Percentiles rank a stretch among this genome's conserved stretches.
These are phyloP conservation scores for Plenodomus lindquistii DNA, from an alignment of 2,329 filamentous ascomycete genomes.

Conservation along the genomic window DNA sequence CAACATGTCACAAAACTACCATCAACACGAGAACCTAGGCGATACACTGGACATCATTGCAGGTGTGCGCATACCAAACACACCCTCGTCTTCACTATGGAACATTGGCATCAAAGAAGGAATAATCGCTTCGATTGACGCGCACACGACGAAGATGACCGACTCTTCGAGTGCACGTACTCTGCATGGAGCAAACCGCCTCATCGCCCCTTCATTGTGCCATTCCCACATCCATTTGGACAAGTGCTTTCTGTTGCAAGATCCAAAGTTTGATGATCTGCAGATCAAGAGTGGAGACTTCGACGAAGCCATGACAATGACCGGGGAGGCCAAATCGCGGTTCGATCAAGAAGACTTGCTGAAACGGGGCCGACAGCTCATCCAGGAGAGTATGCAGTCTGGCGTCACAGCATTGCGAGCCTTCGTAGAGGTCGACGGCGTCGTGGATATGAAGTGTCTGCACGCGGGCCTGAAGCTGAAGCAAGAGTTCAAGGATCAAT, in stretches of 20 bases:
- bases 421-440: slow-evolving; percentile 71
- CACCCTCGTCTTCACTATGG: slow-evolving; percentile 38
- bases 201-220: slow-evolving; percentile 63
- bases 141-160: slow-evolving; percentile 27
- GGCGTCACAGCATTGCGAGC: slow-evolving; percentile 72
- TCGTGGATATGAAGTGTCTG: slow-evolving; percentile 62
- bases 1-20: neutral
- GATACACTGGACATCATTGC: slow-evolving; percentile 32
- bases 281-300: slow-evolving; percentile 66
- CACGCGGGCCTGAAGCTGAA: slow-evolving; percentile 62
- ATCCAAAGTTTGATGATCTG: slow-evolving; percentile 63
- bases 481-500: slow-evolving; percentile 55
- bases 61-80: slow-evolving; percentile 41
- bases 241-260: slow-evolving; percentile 64
- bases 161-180: slow-evolving; percentile 27
- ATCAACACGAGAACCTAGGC: slow-evolving; percentile 9
- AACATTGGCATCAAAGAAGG: slow-evolving; percentile 43
- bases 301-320: slow-evolving; percentile 65
- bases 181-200: slow-evolving; percentile 47
- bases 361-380: slow-evolving; percentile 65
- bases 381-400: slow-evolving; percentile 65
- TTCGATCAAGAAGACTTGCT: slow-evolving; percentile 68
- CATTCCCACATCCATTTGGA: slow-evolving; percentile 77
- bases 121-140: slow-evolving; percentile 37
- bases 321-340: slow-evolving; percentile 62